Base-by-base conservation (phyloP, 768 basidiomycete species). In the Termitomyces sp. region DNA sequence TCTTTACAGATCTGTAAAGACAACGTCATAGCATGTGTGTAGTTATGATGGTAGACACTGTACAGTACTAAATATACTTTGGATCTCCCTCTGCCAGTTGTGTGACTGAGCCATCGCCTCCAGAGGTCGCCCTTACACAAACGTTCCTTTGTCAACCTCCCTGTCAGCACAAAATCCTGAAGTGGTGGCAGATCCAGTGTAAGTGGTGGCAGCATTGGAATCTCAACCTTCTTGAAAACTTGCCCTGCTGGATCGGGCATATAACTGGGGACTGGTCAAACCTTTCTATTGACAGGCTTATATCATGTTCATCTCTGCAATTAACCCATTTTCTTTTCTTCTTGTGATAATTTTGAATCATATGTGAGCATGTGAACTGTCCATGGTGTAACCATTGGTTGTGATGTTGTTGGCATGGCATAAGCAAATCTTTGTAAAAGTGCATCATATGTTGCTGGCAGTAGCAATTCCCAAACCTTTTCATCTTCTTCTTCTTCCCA, bases 271-370 rank as follows among this genome's bases (percentile, higher is more conserved):
- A n/a, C n/a, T n/a, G n/a, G n/a, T n/a, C n/a, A n/a, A n/a, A n/a
- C 67, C 58, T 71, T 73, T 9, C 64, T 33, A 45, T 72, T 65
- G 1, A 72, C 69, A 0, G 67, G 65, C 40, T 72, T 71, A 51
- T 72, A 72, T 53, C 61, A 61, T 15, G 24, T 33, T 45, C 38
- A 8, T 2, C 51, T 40, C 32, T 35, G 24, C n/a, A 32, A 3
- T 20, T 35, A 12, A 7, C 13, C 32, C 9, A 8, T 8, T 15
- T 52, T n/a, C 50, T 16, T 52, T 35, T 52, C 7, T 20, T 48
- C 20, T 39, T 55, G 22, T 28, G 38, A 55, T 45, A 28, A 35
- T 51, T 8, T 15, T 35, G 33, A n/a, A 35, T 32, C 18, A 28
- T 51, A 2, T 33, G 53, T 22, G n/a, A 57, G 52, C 54, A 58